phyloP scores from a whole-genome alignment of 345 rosid species.

The Populus davidiana region DNA sequence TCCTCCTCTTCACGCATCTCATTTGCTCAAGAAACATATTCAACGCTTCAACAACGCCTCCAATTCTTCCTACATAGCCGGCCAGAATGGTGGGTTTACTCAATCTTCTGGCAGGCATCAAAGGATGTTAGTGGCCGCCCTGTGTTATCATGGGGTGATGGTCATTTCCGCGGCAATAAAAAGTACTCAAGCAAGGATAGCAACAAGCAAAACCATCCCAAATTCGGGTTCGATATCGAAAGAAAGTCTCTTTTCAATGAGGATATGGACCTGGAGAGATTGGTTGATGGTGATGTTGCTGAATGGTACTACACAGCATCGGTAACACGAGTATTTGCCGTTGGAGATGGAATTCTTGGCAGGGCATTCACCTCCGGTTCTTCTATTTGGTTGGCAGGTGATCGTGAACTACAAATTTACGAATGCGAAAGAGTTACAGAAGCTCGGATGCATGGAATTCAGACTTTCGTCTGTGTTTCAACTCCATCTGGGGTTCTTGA shows the following conservation, averaged over 20 bases:
- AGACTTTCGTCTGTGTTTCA: slow-evolving; percentile 44
- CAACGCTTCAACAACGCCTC: slow-evolving; percentile 48
- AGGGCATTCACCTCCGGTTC: slow-evolving; percentile 32
- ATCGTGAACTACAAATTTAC: slow-evolving; percentile 23
- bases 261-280: slow-evolving; percentile 27
- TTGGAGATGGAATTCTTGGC: slow-evolving; percentile 39
- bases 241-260: slow-evolving; percentile 24
- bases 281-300: slow-evolving; percentile 24
- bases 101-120: slow-evolving; percentile 58
- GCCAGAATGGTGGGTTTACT: slow-evolving; percentile 55
- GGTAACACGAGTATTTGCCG: slow-evolving; percentile 27
- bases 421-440: slow-evolving; percentile 50
- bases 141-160: slow-evolving; percentile 45
- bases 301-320: slow-evolving; percentile 50
- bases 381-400: slow-evolving; percentile 41
- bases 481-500: slow-evolving; percentile 51
- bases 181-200: slow-evolving; percentile 9
- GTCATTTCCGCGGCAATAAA: slow-evolving; percentile 36
- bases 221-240: slow-evolving; percentile 18
- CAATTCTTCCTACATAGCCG: slow-evolving; percentile 39
- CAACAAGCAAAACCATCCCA: slow-evolving; percentile 8
- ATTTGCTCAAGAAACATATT: slow-evolving; percentile 20
- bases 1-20: slow-evolving; percentile 28
- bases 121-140: slow-evolving; percentile 31
- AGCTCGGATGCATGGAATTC: slow-evolving; percentile 45